phyloP scores from a whole-genome alignment of 768 basidiomycete species.

The Tubosaeta sp. region DNA sequence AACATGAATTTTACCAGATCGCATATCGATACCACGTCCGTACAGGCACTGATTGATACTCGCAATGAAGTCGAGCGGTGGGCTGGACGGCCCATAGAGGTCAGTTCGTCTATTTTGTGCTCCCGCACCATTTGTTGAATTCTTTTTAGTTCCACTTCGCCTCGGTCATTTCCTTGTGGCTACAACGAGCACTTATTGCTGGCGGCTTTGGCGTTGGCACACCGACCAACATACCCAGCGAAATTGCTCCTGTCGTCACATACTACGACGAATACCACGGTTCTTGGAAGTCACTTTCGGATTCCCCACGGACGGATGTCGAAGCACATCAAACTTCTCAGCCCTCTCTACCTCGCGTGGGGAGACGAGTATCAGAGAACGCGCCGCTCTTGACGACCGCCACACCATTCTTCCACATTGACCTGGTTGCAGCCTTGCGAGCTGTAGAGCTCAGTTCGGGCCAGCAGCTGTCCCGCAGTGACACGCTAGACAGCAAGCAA shows the following conservation, averaged over 20 bases:
- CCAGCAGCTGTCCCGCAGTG: constrained; percentile 1
- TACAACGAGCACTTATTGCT: constrained; percentile 80
- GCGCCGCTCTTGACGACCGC: constrained; percentile 43
- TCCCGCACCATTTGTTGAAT: constrained; percentile 1
- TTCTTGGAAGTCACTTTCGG: constrained; percentile 10
- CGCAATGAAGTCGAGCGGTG: constrained; percentile 85
- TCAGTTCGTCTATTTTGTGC: constrained; percentile 23
- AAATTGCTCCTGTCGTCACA: constrained; percentile 78
- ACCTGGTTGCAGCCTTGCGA: constrained; percentile 65
- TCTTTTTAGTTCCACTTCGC: constrained; percentile 85
- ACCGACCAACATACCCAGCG: constrained; percentile 40
- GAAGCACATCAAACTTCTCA: constrained; percentile 29
- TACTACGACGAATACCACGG: constrained; percentile 43
- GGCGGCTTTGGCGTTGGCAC: constrained; percentile 86
- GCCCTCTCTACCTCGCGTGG: neutral
- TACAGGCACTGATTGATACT: constrained; percentile 88
- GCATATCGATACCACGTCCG: constrained; percentile 88
- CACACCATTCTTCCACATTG: constrained; percentile 91
- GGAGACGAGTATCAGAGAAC: neutral
- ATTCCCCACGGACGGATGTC: constrained; percentile 22
- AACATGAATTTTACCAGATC: constrained; percentile 41
- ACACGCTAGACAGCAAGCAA: constrained; percentile 9
- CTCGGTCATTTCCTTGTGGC: constrained; percentile 89
- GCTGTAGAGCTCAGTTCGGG: constrained; percentile 52
- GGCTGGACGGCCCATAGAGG: constrained; percentile 72